Evolutionary conservation across 768 basidiomycete genomes (phyloP), one percentile per base, ranked within the genome.

Genomic region (Rhizopogon salebrosus): DNA sequence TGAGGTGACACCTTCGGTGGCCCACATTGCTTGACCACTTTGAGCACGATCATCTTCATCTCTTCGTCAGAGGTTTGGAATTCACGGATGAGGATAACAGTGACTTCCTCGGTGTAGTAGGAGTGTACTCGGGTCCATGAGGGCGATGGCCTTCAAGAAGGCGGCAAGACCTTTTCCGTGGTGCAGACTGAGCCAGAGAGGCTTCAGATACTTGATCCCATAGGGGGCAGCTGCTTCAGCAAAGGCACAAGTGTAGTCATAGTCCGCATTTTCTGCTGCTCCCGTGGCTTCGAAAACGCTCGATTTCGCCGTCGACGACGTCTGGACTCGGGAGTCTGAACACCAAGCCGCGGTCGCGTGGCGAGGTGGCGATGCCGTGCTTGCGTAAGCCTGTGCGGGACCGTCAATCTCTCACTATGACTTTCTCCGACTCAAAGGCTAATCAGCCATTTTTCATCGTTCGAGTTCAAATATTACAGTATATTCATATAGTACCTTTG

Each of bases 51-150:
- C 79, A 98, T 97, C 82, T 98, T 95, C 97, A 99, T 99, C 77
- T 99, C 97, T 70, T 99, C 97, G 67, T 99, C 97, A 8, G 95
- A 95, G 6, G 95, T 97, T 69, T 95, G 94, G 77, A 98, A 98
- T 73, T 98, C 95, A 64, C 97, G 92, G 57, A 95, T 95, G 52
- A 95, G 87, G 66, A 95, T 95, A 58, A 94, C 88, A 10, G 91
- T 95, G 51, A 95, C 93, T 75, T 98, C 95, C 71, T 95, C 95
- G 43, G 95, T 98, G 70, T 99, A 99, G 74, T 98, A 98, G 14
- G 92, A 95, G 95, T 95, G 62, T 98, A 98, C 75, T 99, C 95
- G 97, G 94, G 65, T 99, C 97, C 97, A 99, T 98, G 54, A 99
- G 87, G 2, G 97, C 97, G 59, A 98, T 98, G 26, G 95, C 97